A percentile compares a stretch with the other conserved stretches of the same genome.
These are phyloP conservation scores for Wickerhamiella bombiphila DNA, from an alignment of 805 yeast species.

Conservation along the genomic window DNA sequence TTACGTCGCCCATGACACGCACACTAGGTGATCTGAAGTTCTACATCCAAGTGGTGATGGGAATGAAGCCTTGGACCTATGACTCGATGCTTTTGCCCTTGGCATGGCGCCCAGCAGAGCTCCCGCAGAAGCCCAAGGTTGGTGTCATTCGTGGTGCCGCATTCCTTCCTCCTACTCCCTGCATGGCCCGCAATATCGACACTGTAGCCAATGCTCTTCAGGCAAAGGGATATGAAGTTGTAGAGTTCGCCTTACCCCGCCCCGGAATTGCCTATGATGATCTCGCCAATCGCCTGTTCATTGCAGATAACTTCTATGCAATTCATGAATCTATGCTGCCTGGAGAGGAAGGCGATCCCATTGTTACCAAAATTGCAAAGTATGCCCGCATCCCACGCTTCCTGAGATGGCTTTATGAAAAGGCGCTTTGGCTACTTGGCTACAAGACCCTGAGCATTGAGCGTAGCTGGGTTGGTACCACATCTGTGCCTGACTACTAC, in stretches of 20 bases:
- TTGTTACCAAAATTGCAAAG: constrained; percentile 21
- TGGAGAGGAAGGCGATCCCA: constrained; percentile 27
- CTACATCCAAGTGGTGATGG: constrained; percentile 32
- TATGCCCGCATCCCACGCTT: constrained; percentile 24
- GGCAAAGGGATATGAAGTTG: constrained; percentile 34
- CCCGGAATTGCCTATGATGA: constrained; percentile 41
- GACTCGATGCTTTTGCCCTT: constrained; percentile 33
- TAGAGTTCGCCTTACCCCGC: constrained; percentile 34
- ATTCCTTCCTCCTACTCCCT: constrained; percentile 37
- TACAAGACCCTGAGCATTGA: constrained; percentile 23
- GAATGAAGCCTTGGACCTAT: constrained; percentile 39
- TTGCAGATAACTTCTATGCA: constrained; percentile 27
- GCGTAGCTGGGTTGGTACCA: constrained; percentile 16
- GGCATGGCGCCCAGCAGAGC: constrained; percentile 35
- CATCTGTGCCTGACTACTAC: constrained; percentile 23
- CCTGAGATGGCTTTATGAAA: constrained; percentile 24
- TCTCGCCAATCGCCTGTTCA: constrained; percentile 40
- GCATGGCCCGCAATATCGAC: constrained; percentile 28
- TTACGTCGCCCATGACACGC: constrained; percentile 33
- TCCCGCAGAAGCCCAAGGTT: constrained; percentile 30
- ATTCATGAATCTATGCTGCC: constrained; percentile 17
- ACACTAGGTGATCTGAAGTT: constrained; percentile 35
- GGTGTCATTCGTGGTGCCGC: constrained; percentile 38
- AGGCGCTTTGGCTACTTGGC: constrained; percentile 20
- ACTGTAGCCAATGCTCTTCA: constrained; percentile 27